Conservation (phyloP, 495 filamentous ascomycete genomes). For the Neurospora sp. region DNA sequence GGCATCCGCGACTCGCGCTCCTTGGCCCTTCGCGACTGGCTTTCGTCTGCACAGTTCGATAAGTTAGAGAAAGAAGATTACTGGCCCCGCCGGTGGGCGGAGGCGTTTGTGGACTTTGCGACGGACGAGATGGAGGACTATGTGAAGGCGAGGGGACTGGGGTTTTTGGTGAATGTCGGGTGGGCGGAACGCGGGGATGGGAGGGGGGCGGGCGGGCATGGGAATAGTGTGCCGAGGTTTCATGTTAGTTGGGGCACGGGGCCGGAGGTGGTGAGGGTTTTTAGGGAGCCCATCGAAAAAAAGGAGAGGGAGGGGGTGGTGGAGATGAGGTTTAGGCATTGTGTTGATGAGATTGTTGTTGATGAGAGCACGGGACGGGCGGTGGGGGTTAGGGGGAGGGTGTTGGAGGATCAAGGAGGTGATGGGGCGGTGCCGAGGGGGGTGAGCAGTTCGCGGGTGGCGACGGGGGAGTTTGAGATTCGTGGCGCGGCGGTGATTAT, state of each 20-base stretch:
- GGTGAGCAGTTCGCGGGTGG: conserved; percentile 29
- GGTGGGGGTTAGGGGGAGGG: conserved; percentile 33
- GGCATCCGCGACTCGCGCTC: conserved; percentile 39
- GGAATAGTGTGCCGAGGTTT: conserved; percentile 42
- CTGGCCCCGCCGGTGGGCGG: conserved; percentile 42
- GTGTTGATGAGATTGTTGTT: conserved; percentile 37
- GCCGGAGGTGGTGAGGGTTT: conserved; percentile 41
- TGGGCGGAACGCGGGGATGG: conserved; percentile 45
- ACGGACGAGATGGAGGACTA: conserved; percentile 39
- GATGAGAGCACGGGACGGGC: conserved; percentile 33
- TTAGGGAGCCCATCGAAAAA: conserved; percentile 36
- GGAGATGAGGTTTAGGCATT: conserved; percentile 38
- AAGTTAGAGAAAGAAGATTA: conserved; percentile 31
- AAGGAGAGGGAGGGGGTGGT: conserved; percentile 36
- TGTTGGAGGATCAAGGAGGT: conserved; percentile 37
- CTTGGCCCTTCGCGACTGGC: conserved; percentile 41
- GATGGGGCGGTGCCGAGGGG: conserved; percentile 30
- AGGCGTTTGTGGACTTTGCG: conserved; percentile 44
- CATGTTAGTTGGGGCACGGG: conserved; percentile 43
- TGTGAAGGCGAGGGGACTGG: conserved; percentile 32
- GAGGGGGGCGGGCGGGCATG: conserved; percentile 33
- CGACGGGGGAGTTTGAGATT: conserved; percentile 34
- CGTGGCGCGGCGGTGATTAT: conserved; percentile 34
- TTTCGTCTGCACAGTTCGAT: conserved; percentile 39
- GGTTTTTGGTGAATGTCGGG: conserved; percentile 34